Conservation (phyloP, 106 monocot genomes). For the Dendrobium officinale region DNA sequence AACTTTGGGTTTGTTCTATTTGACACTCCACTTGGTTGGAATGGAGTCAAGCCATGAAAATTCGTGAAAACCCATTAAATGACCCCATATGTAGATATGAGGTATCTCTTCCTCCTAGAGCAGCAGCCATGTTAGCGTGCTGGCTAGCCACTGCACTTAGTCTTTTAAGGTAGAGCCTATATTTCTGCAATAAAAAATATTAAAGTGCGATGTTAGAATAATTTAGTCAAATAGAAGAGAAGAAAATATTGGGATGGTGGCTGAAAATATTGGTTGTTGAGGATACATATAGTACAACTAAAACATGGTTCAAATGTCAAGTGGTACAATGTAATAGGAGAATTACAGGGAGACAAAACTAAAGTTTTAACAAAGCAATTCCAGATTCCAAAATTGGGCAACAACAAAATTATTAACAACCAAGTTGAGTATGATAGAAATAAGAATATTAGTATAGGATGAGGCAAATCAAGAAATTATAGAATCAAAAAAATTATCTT, state of each 20-base stretch:
- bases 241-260: neutral
- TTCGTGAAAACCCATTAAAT: constrained; percentile 31
- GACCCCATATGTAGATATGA: constrained; percentile 41
- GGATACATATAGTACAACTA: too few relatives aligned
- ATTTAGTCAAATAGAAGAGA: neutral
- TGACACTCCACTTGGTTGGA: constrained; percentile 37
- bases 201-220: neutral
- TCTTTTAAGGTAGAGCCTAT: constrained; percentile 69
- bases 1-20: constrained; percentile 26
- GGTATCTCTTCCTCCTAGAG: constrained; percentile 46
- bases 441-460: too few relatives aligned
- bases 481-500: too few relatives aligned
- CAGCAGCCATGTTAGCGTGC: constrained; percentile 57
- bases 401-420: too few relatives aligned
- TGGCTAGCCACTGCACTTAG: constrained; percentile 53
- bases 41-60: constrained; percentile 28
- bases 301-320: too few relatives aligned
- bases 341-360: too few relatives aligned
- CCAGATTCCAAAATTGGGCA: too few relatives aligned
- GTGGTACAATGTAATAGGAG: too few relatives aligned
- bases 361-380: too few relatives aligned
- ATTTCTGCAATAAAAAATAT: constrained; percentile 52
- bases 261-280: too few relatives aligned
- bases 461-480: too few relatives aligned
- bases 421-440: too few relatives aligned